Evolutionary conservation across 352 stramenopile species (phyloP), one percentile per base, ranked within the genome.

Genomic region (Globisporangium radiosum): DNA sequence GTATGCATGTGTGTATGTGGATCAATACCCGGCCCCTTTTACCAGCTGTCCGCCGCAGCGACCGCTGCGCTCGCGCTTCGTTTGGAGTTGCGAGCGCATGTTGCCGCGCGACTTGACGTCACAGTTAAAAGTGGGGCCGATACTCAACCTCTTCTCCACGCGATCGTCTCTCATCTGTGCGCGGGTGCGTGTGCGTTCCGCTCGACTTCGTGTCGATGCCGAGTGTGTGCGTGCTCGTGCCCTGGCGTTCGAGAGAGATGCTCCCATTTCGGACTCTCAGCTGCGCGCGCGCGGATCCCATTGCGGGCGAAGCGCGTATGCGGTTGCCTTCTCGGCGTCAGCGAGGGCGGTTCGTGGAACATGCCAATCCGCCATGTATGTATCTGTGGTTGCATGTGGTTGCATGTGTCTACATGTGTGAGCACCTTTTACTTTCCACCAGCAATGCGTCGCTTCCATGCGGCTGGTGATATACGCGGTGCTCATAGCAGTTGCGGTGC

Each of bases 101-200:
- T 50, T 50, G 45, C 45, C 17, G 45, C 45, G 45, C 45, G n/a
- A 50, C 15, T n/a, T 77, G 63, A 56, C 76, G 80, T 68, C 64
- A 65, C 67, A 85, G 81, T 90, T 88, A 90, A 90, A 90, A 73
- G 69, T 83, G 72, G 75, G 81, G 81, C 81, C 54, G 33, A 90
- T 43, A 90, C 56, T 44, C 52, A 80, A 49, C 52, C 68, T 57
- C 62, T 44, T 44, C 53, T 61, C 59, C 62, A 63, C 43, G 59
- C 51, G 36, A 60, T 55, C 50, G 52, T 59, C 58, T 72, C 65
- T 71, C 69, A 42, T 19, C 14, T 39, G 33, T 43, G 71, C 47
- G 47, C 60, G 43, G 8, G 33, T 50, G 65, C 48, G 68, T 72
- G 61, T 61, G 56, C 25, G 25, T 33, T 33, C 25, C 25, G 25